Percentiles rank a stretch among this genome's conserved stretches.
phyloP scores from a whole-genome alignment of 257 asterid genomes.

The Scutellaria barbata region DNA sequence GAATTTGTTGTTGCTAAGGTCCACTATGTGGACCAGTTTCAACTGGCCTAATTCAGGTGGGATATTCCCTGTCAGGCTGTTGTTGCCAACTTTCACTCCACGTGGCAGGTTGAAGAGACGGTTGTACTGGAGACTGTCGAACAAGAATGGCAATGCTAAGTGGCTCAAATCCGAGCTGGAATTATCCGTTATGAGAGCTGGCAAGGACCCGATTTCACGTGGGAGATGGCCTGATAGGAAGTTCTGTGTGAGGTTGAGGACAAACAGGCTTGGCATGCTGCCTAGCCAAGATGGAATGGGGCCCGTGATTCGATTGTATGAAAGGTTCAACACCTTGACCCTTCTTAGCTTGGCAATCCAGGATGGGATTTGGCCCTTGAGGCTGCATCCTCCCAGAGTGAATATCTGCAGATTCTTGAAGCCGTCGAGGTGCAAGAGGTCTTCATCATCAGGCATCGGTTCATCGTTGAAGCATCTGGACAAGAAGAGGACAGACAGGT shows the following conservation, averaged over 20 bases:
- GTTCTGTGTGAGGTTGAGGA: slow-evolving; percentile 49
- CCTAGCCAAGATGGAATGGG: slow-evolving; percentile 56
- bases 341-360: slow-evolving; percentile 47
- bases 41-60: slow-evolving; percentile 42
- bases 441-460: slow-evolving; percentile 40
- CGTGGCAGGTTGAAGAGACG: slow-evolving; percentile 49
- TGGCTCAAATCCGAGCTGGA: slow-evolving; percentile 46
- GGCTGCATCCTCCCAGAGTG: slow-evolving; percentile 52
- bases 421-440: slow-evolving; percentile 36
- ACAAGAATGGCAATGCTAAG: slow-evolving; percentile 48
- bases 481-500: slow-evolving; percentile 50
- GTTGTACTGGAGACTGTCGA: slow-evolving; percentile 42
- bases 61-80: slow-evolving; percentile 45
- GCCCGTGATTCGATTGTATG: slow-evolving; percentile 50
- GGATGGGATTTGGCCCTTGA: slow-evolving; percentile 47
- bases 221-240: slow-evolving; percentile 47
- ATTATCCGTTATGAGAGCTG: slow-evolving; percentile 45
- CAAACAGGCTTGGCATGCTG: slow-evolving; percentile 46
- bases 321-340: slow-evolving; percentile 52
- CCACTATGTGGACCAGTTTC: slow-evolving; percentile 44
- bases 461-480: slow-evolving; percentile 55
- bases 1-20: slow-evolving; percentile 44
- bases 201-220: slow-evolving; percentile 42
- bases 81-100: slow-evolving; percentile 47
- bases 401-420: slow-evolving; percentile 51